Evolutionary conservation across 2,329 filamentous ascomycete species (phyloP).

Genomic region (Dactylellina cionopaga): DNA sequence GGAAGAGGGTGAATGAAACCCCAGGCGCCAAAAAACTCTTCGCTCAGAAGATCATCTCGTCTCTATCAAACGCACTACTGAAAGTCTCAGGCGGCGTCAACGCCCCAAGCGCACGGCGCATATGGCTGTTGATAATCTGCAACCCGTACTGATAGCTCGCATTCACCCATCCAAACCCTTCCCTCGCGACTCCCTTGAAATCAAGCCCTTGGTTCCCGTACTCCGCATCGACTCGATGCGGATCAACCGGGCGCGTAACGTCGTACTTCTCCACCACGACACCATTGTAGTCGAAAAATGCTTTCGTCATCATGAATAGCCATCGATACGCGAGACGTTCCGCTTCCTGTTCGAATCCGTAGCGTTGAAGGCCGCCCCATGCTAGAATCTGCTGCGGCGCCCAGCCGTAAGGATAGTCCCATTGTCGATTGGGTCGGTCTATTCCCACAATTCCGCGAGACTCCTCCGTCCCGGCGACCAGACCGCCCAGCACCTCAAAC

Average conservation of each 20-base stretch:
- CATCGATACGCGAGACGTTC: conserved; percentile 93
- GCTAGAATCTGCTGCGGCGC: conserved; percentile 98
- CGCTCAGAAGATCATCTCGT: conserved; percentile 53
- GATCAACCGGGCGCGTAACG: conserved; percentile 87
- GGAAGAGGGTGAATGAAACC: background rate
- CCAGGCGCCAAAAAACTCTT: background rate
- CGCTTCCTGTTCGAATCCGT: conserved; percentile 89
- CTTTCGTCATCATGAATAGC: conserved; percentile 98
- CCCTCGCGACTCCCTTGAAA: conserved; percentile 93
- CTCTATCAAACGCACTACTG: conserved; percentile 70
- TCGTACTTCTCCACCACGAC: conserved; percentile 99
- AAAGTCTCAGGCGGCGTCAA: conserved; percentile 88
- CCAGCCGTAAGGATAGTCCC: conserved; percentile 99
- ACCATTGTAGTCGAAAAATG: conserved; percentile 97
- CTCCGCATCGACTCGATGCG: conserved; percentile 93
- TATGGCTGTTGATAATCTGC: conserved; percentile 86
- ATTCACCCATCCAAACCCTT: conserved; percentile 99
- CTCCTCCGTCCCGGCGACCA: conserved; percentile 88
- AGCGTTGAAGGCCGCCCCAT: conserved; percentile 90
- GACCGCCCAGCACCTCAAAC: conserved; percentile 86
- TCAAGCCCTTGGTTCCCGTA: conserved; percentile 96
- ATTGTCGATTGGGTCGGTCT: conserved; percentile 90
- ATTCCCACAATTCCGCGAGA: conserved; percentile 83
- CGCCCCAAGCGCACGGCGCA: conserved; percentile 86
- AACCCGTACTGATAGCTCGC: conserved; percentile 96